phyloP scores from a whole-genome alignment of 2,329 filamentous ascomycete species.

The Paecilomyces formosus region DNA sequence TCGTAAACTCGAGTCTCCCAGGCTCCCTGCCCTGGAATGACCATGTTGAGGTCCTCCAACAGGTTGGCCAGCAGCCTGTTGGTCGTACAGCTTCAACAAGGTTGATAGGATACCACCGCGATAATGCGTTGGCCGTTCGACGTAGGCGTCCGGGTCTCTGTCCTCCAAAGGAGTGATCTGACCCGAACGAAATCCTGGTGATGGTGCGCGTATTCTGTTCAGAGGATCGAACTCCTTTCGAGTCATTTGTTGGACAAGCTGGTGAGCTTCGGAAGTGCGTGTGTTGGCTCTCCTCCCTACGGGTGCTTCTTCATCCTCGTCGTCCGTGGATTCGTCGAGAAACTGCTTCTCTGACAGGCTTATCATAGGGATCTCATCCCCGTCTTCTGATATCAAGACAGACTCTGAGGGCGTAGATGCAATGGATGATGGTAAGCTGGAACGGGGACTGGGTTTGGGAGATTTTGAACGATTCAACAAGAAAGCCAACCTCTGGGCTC shows the following conservation, averaged over 20 bases:
- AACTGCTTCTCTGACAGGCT: constrained; percentile 24
- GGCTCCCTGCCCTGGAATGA: constrained; percentile 23
- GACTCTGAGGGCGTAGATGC: constrained; percentile 21
- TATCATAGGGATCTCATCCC: constrained; percentile 29
- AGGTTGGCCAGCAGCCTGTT: constrained; percentile 30
- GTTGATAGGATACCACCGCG: constrained; percentile 66
- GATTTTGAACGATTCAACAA: constrained; percentile 23
- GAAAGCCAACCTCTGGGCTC: constrained; percentile 26
- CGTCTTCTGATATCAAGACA: constrained; percentile 18
- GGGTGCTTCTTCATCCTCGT: constrained; percentile 18
- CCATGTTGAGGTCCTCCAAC: constrained; percentile 3
- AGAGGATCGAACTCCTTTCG: constrained; percentile 23
- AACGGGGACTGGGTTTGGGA: constrained; percentile 19
- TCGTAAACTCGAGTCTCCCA: constrained; percentile 21
- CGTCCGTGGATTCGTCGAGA: constrained; percentile 20
- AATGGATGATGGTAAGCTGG: constrained; percentile 21
- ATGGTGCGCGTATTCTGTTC: constrained; percentile 23
- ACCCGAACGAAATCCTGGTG: constrained; percentile 25
- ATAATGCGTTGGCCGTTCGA: constrained; percentile 60
- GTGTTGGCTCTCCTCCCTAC: constrained; percentile 15
- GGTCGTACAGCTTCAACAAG: constrained; percentile 62
- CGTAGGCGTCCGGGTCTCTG: constrained; percentile 52
- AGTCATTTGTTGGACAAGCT: constrained; percentile 30
- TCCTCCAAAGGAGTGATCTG: constrained; percentile 27
- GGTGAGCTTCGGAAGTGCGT: constrained; percentile 22